Conservation (phyloP, 148 eudicot species). For the Polygonum maritimum region DNA sequence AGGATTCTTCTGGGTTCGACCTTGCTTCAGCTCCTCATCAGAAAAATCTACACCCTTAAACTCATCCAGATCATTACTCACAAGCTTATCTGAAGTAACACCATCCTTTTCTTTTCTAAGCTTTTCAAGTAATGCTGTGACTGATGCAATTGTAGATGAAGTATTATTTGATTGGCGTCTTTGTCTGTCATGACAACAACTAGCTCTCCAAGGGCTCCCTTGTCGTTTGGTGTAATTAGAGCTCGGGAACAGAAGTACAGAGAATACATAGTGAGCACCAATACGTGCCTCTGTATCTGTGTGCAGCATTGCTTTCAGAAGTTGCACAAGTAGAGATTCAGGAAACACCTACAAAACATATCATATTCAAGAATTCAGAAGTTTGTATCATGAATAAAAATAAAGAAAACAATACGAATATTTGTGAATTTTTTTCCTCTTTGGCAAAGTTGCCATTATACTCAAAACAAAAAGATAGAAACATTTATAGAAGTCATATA, state of each 20-base stretch:
- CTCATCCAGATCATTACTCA: constrained; percentile 33
- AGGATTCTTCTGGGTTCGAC: constrained; percentile 44
- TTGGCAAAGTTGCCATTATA: neutral
- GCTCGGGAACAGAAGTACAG: constrained; percentile 54
- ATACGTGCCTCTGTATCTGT: constrained; percentile 74
- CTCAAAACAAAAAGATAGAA: neutral
- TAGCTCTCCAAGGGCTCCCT: constrained; percentile 19
- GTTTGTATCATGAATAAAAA: neutral
- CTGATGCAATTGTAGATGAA: constrained; percentile 60
- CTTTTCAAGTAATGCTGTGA: constrained; percentile 74
- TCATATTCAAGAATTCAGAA: neutral
- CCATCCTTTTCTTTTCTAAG: constrained; percentile 58
- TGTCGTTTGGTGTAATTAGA: constrained; percentile 34
- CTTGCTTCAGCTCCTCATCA: constrained; percentile 56
- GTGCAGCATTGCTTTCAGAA: constrained; percentile 82
- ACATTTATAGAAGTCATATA: neutral
- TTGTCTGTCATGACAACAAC: constrained; percentile 30
- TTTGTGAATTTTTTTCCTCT: no score
- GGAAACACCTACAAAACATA: constrained; percentile 59
- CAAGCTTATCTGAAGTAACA: constrained; percentile 26
- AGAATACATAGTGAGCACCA: constrained; percentile 74
- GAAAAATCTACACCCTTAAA: constrained; percentile 29
- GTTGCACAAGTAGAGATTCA: constrained; percentile 72
- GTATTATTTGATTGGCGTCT: constrained; percentile 38
- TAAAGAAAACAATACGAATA: neutral